Base-by-base conservation (phyloP, 2,329 filamentous ascomycete species). In the Pyrenophora seminiperda region DNA sequence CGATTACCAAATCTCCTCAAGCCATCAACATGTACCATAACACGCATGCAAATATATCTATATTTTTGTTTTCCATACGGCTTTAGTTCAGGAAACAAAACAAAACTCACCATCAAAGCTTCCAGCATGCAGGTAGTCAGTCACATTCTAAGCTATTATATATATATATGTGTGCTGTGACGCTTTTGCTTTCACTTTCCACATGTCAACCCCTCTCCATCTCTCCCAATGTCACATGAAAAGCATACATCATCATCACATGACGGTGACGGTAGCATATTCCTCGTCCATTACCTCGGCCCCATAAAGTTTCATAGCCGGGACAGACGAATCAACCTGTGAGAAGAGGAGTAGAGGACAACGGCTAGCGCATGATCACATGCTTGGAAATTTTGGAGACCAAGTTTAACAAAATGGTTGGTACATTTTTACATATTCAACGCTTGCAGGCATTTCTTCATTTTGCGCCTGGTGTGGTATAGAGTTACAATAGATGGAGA, bases 251-350 rank as follows among this genome's bases (percentile, higher is more conserved):
- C 40, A 4, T 24, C 22, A 24, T 24, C 7, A 24, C 24, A 27
- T 10, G 24, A 27, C 24, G 10, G 9, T 9, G 13, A 27, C 24
- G 24, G 24, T 27, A 27, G 13, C 4, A 27, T 10, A 27, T 27
- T 9, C 2, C 19, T 19, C 17, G 2, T n/a, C 34, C 30, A 3
- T n/a, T 27, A 44, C 55, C 50, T 61, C 55, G 55, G 50, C 50
- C 45, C 30, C 47, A 45, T 38, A 59, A 18, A 59, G 17, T 47
- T 61, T 61, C 38, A 55, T 41, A 17, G 55, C 58, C 34, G 53
- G 47, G 27, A 53, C 34, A 4, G 55, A 55, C 18, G 58, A 43
- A 9, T 47, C 53, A 31, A 53, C 50, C 53, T 61, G 34, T 37
- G 18, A 18, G 30, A 20, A 24, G 11, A 20, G 3, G 10, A 7